Evolutionary conservation across 2,329 filamentous ascomycete genomes (phyloP).

Genomic region (Dactylellina sp.): DNA sequence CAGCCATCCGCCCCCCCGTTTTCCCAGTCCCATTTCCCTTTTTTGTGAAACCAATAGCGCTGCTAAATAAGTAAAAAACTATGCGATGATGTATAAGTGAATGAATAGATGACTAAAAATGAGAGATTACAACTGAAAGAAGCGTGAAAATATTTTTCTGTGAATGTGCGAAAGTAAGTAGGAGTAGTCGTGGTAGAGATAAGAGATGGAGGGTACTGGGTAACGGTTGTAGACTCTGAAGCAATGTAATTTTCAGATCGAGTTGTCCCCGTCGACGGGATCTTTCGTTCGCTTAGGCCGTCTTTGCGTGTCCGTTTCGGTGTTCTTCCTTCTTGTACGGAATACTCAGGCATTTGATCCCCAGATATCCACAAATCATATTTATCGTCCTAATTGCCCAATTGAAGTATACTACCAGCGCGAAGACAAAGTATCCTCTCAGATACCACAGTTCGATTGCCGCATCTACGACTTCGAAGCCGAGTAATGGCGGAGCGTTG

Average conservation of each 20-base stretch:
- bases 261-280: too few relatives aligned
- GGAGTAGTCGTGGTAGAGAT: too few relatives aligned
- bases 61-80: background rate
- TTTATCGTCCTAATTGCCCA: constrained; percentile 94
- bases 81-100: too few relatives aligned
- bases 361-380: constrained; percentile 89
- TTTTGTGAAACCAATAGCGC: too few relatives aligned
- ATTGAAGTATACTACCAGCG: constrained; percentile 85
- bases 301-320: constrained; percentile 37
- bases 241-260: too few relatives aligned
- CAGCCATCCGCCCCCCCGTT: too few relatives aligned
- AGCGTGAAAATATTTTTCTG: too few relatives aligned
- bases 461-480: constrained; percentile 74
- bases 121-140: too few relatives aligned
- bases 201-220: too few relatives aligned
- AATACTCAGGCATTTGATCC: constrained; percentile 95
- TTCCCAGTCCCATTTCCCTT: background rate
- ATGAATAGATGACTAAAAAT: too few relatives aligned
- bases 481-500: constrained; percentile 80
- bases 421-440: constrained; percentile 83
- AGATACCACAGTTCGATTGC: constrained; percentile 82
- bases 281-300: constrained; percentile 10
- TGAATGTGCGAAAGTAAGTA: too few relatives aligned
- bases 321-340: constrained; percentile 68
- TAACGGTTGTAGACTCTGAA: too few relatives aligned